A percentile compares a stretch with the other conserved stretches of the same genome.
Evolutionary conservation across 495 filamentous ascomycete species (phyloP).

Genomic region (Penicillium goetzii): DNA sequence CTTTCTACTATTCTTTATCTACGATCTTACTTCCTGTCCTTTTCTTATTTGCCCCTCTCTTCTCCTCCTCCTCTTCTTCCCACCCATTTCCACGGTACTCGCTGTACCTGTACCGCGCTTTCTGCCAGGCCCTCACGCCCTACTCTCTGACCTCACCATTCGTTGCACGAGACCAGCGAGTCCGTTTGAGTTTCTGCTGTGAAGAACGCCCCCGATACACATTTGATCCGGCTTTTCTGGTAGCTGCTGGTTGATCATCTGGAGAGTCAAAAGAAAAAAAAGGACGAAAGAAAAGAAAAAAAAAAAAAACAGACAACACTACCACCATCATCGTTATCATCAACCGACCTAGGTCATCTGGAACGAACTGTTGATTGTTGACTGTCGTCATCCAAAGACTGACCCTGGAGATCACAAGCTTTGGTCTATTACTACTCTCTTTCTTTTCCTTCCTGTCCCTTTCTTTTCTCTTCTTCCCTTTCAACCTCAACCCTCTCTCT

Average conservation of each 20-base stretch:
- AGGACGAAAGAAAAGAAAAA: neutral
- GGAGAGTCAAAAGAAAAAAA: neutral
- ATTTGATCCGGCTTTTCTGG: constrained; percentile 15
- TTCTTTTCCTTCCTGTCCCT: constrained; percentile 1
- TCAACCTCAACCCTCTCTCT: constrained; percentile 6
- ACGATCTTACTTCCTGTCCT: neutral
- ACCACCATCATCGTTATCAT: neutral
- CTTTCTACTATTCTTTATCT: too few relatives aligned
- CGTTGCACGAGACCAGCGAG: constrained; percentile 28
- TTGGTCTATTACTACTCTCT: neutral
- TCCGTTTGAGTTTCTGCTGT: constrained; percentile 24
- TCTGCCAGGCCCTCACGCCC: constrained; percentile 16
- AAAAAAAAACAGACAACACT: neutral
- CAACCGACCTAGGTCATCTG: neutral
- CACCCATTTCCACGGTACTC: constrained; percentile 26
- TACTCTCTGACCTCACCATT: constrained; percentile 34
- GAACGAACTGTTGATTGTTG: constrained; percentile 1
- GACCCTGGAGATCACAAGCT: constrained; percentile 19
- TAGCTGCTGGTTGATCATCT: constrained; percentile 16
- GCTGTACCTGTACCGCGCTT: constrained; percentile 15
- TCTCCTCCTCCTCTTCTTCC: constrained; percentile 2
- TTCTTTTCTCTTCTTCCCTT: constrained; percentile 11
- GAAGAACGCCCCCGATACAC: constrained; percentile 13
- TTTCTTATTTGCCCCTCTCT: constrained; percentile 8
- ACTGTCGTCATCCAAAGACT: constrained; percentile 22